Conservation (phyloP, 2,329 filamentous ascomycete species). For the Cylindrodendrum hubeiense region DNA sequence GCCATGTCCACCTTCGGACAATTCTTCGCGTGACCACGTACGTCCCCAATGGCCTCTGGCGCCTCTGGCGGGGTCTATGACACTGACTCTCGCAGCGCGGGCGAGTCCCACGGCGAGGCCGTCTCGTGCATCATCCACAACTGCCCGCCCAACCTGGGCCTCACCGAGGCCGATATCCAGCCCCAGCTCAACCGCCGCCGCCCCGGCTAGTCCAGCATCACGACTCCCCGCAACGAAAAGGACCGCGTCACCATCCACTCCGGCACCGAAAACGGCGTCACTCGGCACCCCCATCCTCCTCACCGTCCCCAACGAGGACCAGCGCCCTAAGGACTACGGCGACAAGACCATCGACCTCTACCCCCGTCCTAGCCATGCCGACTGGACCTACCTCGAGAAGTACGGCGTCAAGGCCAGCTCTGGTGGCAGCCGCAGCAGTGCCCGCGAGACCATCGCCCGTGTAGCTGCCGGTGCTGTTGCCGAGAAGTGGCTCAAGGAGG, state of each 20-base stretch:
- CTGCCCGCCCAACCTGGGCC: conserved; percentile 86
- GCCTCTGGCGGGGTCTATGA: background rate
- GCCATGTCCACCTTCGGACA: conserved; percentile 90
- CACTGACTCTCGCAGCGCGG: conserved; percentile 49
- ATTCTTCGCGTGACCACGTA: conserved; percentile 73
- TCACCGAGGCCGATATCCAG: conserved; percentile 91
- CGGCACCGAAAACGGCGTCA: conserved; percentile 90
- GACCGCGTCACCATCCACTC: conserved; percentile 93
- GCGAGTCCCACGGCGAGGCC: conserved; percentile 86
- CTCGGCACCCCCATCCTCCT: conserved; percentile 94
- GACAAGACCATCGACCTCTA: conserved; percentile 90
- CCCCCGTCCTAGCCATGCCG: conserved; percentile 92
- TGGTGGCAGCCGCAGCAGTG: conserved; percentile 90
- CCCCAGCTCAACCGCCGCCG: conserved; percentile 92
- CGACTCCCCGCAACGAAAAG: conserved; percentile 93
- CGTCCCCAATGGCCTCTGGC: conserved; percentile 44
- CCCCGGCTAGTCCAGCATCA: conserved; percentile 90
- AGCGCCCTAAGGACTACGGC: conserved; percentile 92
- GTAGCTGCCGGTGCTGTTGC: conserved; percentile 93
- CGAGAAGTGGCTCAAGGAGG: conserved; percentile 87
- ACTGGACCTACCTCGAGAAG: conserved; percentile 98
- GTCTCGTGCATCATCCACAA: conserved; percentile 97
- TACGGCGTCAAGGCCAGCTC: conserved; percentile 94
- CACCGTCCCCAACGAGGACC: conserved; percentile 91
- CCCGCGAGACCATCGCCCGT: conserved; percentile 94